phyloP scores from a whole-genome alignment of 2,329 filamentous ascomycete species.

The Penicillium janthinellum region DNA sequence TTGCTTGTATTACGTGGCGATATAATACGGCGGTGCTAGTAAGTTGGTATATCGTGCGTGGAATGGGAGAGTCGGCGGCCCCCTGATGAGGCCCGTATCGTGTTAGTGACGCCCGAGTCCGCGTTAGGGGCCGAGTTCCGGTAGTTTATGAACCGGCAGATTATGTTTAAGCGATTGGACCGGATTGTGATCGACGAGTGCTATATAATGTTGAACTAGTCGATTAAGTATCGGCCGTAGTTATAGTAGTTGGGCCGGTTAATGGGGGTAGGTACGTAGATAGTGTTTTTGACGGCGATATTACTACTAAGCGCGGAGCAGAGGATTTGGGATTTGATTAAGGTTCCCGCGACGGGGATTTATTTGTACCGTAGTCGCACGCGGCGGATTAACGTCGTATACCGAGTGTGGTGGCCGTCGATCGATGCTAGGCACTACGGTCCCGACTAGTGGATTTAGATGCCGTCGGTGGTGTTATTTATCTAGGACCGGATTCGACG shows the following conservation, averaged over 20 bases:
- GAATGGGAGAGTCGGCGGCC: conserved; percentile 12
- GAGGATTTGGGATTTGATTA: background rate
- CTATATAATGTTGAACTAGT: conserved; percentile 11
- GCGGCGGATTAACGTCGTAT: conserved; percentile 7
- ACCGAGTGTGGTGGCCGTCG: conserved; percentile 4
- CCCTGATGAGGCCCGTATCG: conserved; percentile 4
- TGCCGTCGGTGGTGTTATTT: background rate
- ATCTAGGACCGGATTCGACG: background rate
- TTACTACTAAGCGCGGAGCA: conserved; percentile 9
- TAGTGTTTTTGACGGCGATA: conserved; percentile 17
- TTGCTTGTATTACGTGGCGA: background rate
- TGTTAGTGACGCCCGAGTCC: conserved; percentile 16
- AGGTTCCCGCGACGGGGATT: background rate
- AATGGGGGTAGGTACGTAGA: conserved; percentile 1
- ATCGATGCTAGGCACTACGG: background rate
- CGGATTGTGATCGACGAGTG: conserved; percentile 11
- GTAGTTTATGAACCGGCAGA: conserved; percentile 8
- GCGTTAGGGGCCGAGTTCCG: background rate
- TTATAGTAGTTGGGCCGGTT: conserved; percentile 5
- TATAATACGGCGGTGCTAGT: background rate
- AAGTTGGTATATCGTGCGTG: background rate
- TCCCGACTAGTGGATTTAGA: background rate
- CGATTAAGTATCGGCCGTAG: background rate
- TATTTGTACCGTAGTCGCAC: conserved; percentile 6
- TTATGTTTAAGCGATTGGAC: conserved; percentile 3